Evolutionary conservation across 140 eudicot species (phyloP).

Genomic region (Oenanthe javanica): DNA sequence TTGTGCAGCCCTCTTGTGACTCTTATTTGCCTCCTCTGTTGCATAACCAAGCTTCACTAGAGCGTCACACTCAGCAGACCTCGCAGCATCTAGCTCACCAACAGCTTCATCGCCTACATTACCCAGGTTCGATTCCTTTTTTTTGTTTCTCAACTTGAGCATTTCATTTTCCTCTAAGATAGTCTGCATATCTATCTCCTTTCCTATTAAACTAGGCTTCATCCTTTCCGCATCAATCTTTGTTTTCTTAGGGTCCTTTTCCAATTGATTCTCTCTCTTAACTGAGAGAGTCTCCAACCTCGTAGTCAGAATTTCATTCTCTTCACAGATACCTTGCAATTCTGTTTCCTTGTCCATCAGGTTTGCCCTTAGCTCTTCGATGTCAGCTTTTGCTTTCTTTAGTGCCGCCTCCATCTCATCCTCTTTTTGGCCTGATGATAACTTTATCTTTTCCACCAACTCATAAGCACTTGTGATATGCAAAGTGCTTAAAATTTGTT

Average conservation of each 20-base stretch:
- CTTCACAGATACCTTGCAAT: constrained; percentile 72
- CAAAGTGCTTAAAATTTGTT: constrained; percentile 30
- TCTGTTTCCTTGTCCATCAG: constrained; percentile 90
- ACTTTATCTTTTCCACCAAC: constrained; percentile 39
- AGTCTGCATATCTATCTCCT: constrained; percentile 33
- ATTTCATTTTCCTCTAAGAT: constrained; percentile 51
- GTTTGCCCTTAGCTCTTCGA: constrained; percentile 68
- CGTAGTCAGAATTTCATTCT: constrained; percentile 50
- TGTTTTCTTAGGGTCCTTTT: constrained; percentile 28
- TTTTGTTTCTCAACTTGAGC: constrained; percentile 43
- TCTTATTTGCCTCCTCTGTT: constrained; percentile 48
- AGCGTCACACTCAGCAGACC: constrained; percentile 41
- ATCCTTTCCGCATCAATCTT: constrained; percentile 34
- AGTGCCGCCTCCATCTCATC: constrained; percentile 47
- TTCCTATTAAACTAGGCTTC: constrained; percentile 37
- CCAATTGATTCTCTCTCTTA: constrained; percentile 28
- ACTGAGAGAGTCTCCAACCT: constrained; percentile 27
- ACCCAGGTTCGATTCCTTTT: constrained; percentile 15
- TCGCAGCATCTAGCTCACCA: constrained; percentile 27
- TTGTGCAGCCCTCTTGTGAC: constrained; percentile 28
- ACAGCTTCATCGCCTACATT: constrained; percentile 9
- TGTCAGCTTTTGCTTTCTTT: constrained; percentile 33
- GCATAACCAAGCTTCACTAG: constrained; percentile 37
- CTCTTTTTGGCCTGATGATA: constrained; percentile 30
- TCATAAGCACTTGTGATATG: constrained; percentile 34